Evolutionary conservation across 768 basidiomycete genomes (phyloP).

Genomic region (Suillus occidentalis): DNA sequence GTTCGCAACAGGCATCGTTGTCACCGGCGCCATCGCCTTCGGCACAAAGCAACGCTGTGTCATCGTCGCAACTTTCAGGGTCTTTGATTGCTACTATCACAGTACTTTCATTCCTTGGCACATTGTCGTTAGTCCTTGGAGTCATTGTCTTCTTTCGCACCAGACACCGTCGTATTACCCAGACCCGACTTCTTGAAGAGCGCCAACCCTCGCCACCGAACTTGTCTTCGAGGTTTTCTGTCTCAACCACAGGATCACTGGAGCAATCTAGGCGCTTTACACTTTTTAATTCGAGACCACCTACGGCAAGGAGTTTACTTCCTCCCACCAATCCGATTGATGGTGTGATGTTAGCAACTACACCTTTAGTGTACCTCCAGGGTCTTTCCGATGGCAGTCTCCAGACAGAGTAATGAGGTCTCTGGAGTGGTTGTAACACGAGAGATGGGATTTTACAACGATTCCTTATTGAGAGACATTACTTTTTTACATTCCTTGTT

Average conservation of each 20-base stretch:
- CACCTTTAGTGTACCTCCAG: constrained; percentile 2
- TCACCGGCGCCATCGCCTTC: background rate
- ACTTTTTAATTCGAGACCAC: background rate
- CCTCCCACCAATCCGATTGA: constrained; percentile 12
- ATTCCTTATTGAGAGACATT: background rate
- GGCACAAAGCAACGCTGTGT: constrained; percentile 1
- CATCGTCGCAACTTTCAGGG: constrained; percentile 6
- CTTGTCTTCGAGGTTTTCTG: constrained; percentile 8
- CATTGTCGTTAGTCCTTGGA: constrained; percentile 19
- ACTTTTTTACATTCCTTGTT: constrained; percentile 4
- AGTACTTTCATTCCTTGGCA: constrained; percentile 14
- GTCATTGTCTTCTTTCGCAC: constrained; percentile 16
- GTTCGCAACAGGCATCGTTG: background rate
- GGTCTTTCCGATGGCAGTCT: background rate
- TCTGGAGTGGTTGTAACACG: background rate
- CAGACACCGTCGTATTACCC: constrained; percentile 9
- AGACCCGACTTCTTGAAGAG: background rate
- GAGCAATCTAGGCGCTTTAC: background rate
- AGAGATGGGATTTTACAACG: background rate
- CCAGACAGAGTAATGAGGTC: background rate
- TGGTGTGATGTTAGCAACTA: constrained; percentile 6
- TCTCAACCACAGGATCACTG: background rate
- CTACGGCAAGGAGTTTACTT: background rate
- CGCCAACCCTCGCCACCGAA: background rate
- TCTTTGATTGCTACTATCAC: constrained; percentile 20